Base-by-base conservation (phyloP, 495 filamentous ascomycete genomes). In the Penicillium fimorum region DNA sequence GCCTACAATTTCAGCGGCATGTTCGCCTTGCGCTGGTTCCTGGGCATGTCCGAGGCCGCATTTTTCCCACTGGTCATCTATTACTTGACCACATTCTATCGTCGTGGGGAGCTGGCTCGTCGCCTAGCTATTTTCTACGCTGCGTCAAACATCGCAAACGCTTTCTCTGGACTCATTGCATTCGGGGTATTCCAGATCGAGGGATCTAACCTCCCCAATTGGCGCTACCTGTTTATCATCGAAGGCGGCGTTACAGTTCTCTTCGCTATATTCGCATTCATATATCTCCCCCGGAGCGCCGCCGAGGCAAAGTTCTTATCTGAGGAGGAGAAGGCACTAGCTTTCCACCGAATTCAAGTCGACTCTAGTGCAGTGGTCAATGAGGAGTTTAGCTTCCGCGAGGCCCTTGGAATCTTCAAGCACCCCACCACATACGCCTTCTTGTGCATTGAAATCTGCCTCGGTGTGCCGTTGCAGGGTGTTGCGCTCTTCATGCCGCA, bases 81-180 rank as follows among this genome's bases (percentile, higher is more conserved):
- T 60, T 82, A 84, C 47, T 72, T 75, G 46, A 82, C 80, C 11
- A 79, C 76, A 17, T 92, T 92, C 67, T 92, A 92, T 61, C 82
- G 85, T 22, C 83, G 89, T 35, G 82, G 83, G n/a, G 88, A 92
- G 63, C 76, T 92, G 9, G 89, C 88, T 6, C 76, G 88, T 18
- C 85, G 89, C 4, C 78, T 92, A 1, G 86, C 86, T 35, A 77
- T 92, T 61, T 92, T 92, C 76, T 92, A 91, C 65, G 89, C 88
- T 0, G 88, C 86, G 0, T 84, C 82, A 30, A 87, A 83, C 54
- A 86, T 92, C 46, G 89, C 87, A 25, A 84, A 81, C 43, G 89
- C 87, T 22, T 91, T 91, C 63, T 81, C 82, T 2, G 89, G 88
- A 7, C 75, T 92, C 1, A 76, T 93, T 18, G 84, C 89, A 0